Evolutionary conservation across 2,329 filamentous ascomycete species (phyloP).

Genomic region (Proliferodiscus dingleyae): DNA sequence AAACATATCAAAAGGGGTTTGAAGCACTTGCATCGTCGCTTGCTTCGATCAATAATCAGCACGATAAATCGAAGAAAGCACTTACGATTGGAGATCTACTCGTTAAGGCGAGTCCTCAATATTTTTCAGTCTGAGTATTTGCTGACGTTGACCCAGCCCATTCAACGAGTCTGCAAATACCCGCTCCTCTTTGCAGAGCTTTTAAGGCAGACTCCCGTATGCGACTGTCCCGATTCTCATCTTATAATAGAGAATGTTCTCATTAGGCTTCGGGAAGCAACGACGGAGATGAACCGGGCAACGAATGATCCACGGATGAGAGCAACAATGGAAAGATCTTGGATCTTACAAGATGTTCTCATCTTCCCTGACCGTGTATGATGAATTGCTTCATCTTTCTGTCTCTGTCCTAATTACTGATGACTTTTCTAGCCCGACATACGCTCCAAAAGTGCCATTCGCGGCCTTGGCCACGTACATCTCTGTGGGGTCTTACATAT

Average conservation of each 20-base stretch:
- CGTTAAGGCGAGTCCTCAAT: conserved; percentile 62
- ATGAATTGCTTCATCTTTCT: conserved; percentile 1
- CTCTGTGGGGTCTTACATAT: conserved; percentile 81
- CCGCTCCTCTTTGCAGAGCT: conserved; percentile 82
- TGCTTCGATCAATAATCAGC: conserved; percentile 60
- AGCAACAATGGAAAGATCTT: conserved; percentile 71
- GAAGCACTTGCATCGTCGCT: conserved; percentile 76
- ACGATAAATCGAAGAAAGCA: conserved; percentile 64
- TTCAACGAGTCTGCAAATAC: conserved; percentile 89
- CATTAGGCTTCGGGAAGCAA: conserved; percentile 66
- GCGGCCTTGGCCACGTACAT: conserved; percentile 72
- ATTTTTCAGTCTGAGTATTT: conserved; percentile 3
- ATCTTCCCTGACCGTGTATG: conserved; percentile 67
- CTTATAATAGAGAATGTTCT: conserved; percentile 72
- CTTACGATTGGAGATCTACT: conserved; percentile 80
- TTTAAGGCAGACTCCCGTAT: conserved; percentile 74
- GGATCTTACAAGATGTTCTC: conserved; percentile 78
- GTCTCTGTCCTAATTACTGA: not conserved
- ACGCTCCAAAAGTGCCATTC: conserved; percentile 60
- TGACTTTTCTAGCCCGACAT: conserved; percentile 37
- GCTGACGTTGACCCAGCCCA: conserved; percentile 55
- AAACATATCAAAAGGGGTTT: conserved; percentile 76
- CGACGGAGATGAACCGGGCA: conserved; percentile 77
- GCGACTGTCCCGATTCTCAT: conserved; percentile 79
- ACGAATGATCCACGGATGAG: conserved; percentile 70